Conservation (phyloP, 352 stramenopile species). For the Globisporangium nagaii region DNA sequence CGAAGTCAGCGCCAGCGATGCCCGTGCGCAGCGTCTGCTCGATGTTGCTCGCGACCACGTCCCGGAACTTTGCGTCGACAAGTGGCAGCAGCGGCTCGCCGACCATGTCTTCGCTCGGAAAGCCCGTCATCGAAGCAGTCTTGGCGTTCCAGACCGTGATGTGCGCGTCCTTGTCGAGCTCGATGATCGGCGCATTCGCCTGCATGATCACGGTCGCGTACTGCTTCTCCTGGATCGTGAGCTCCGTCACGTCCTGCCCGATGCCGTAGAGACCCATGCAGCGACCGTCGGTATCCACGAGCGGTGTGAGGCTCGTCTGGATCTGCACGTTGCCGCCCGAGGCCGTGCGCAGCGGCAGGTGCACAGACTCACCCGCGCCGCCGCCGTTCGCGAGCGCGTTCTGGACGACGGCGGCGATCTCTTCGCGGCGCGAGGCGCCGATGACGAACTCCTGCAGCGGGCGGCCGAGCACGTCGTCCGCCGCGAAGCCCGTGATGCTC, state of each 20-base stretch:
- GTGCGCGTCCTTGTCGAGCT: constrained; percentile 64
- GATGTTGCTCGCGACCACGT: constrained; percentile 45
- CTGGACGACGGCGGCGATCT: constrained; percentile 21
- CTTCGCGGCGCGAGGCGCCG: constrained; percentile 20
- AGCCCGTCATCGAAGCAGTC: constrained; percentile 48
- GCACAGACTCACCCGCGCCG: constrained; percentile 19
- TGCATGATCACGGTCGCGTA: constrained; percentile 71
- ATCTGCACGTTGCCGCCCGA: constrained; percentile 40
- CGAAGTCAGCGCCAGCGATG: constrained; percentile 46
- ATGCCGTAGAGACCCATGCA: constrained; percentile 56
- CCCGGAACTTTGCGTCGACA: constrained; percentile 40
- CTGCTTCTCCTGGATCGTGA: constrained; percentile 48
- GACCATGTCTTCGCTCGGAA: constrained; percentile 41
- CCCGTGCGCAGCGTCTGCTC: constrained; percentile 32
- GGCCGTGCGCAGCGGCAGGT: constrained; percentile 41
- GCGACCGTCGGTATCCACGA: constrained; percentile 30
- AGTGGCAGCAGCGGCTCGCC: constrained; percentile 41
- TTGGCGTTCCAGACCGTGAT: constrained; percentile 72
- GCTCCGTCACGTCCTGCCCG: constrained; percentile 51
- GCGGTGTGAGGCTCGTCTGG: constrained; percentile 46
- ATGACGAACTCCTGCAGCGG: constrained; percentile 39
- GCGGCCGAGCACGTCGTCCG: constrained; percentile 29
- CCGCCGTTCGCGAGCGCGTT: constrained; percentile 7
- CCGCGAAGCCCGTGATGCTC: constrained; percentile 50
- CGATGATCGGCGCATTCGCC: constrained; percentile 74